Evolutionary conservation across 495 filamentous ascomycete genomes (phyloP).

Genomic region (Coniosporium apollinis): DNA sequence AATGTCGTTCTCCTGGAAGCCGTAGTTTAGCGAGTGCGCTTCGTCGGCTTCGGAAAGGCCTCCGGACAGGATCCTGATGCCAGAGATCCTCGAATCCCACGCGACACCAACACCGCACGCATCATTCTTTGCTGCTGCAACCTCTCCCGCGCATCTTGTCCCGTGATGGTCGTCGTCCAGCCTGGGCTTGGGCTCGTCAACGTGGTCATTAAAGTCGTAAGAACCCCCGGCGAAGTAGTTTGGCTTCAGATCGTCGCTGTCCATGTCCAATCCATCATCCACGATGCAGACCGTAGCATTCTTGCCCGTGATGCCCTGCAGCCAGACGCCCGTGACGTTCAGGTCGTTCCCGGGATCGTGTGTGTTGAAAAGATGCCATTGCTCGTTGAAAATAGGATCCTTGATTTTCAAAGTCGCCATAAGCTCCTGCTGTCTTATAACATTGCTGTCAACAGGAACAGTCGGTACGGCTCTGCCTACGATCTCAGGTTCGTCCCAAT

Average conservation of each 20-base stretch:
- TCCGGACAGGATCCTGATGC: conserved; percentile 78
- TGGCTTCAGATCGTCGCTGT: conserved; percentile 79
- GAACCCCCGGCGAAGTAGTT: conserved; percentile 87
- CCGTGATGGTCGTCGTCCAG: conserved; percentile 75
- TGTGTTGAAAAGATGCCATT: conserved; percentile 91
- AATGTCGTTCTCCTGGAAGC: conserved; percentile 78
- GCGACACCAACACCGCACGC: conserved; percentile 94
- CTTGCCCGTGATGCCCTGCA: conserved; percentile 79
- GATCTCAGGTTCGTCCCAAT: conserved; percentile 9
- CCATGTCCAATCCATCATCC: conserved; percentile 93
- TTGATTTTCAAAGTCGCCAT: conserved; percentile 48
- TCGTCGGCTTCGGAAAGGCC: conserved; percentile 88
- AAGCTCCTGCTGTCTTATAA: conserved; percentile 42
- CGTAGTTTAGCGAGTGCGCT: conserved; percentile 81
- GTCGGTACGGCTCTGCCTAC: conserved; percentile 2
- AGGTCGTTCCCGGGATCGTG: conserved; percentile 73
- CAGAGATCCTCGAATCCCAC: conserved; percentile 77
- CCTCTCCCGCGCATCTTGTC: conserved; percentile 87
- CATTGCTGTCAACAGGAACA: conserved; percentile 24
- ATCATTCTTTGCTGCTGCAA: conserved; percentile 76
- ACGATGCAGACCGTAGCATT: conserved; percentile 84
- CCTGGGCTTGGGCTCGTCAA: conserved; percentile 58
- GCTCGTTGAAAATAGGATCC: conserved; percentile 82
- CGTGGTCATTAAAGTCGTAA: conserved; percentile 86
- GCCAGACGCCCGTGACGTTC: conserved; percentile 85